phyloP scores from a whole-genome alignment of 148 eudicot genomes.

The Polygonum aviculare region DNA sequence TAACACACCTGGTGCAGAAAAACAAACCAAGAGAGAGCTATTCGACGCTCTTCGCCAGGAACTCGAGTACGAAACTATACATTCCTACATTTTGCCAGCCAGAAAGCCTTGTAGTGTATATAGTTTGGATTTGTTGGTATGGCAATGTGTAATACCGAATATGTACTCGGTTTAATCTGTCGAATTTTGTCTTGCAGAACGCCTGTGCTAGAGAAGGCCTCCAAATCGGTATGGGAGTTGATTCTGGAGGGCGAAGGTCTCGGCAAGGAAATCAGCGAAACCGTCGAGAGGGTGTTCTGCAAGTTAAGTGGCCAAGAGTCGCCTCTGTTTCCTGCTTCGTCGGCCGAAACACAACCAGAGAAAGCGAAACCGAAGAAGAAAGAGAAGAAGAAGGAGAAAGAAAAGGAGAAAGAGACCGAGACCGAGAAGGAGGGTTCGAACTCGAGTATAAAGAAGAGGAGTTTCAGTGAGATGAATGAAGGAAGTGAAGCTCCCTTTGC shows the following conservation, averaged over 20 bases:
- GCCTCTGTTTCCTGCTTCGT: constrained; percentile 53
- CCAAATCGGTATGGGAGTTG: constrained; percentile 91
- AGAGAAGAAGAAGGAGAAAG: constrained; percentile 11
- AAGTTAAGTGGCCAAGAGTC: constrained; percentile 77
- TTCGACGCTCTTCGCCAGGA: constrained; percentile 96
- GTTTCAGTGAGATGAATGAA: constrained; percentile 37
- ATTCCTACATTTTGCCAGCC: background rate
- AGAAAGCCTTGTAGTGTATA: background rate
- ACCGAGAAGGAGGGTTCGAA: constrained; percentile 32
- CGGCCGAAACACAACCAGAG: constrained; percentile 31
- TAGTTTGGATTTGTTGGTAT: background rate
- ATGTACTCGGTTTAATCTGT: background rate
- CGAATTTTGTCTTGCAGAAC: constrained; percentile 29
- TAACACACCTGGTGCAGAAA: constrained; percentile 93
- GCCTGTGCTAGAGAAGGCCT: constrained; percentile 97
- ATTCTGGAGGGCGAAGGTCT: constrained; percentile 65
- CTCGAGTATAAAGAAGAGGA: constrained; percentile 55
- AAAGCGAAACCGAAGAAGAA: background rate
- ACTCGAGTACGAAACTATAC: constrained; percentile 61
- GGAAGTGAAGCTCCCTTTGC: constrained; percentile 20
- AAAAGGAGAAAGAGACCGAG: background rate
- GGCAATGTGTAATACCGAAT: background rate
- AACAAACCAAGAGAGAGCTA: constrained; percentile 94
- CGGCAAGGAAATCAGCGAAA: constrained; percentile 86
- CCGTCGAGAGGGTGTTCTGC: constrained; percentile 82